Conservation (phyloP, 768 basidiomycete species). For the Amanita rimosa region DNA sequence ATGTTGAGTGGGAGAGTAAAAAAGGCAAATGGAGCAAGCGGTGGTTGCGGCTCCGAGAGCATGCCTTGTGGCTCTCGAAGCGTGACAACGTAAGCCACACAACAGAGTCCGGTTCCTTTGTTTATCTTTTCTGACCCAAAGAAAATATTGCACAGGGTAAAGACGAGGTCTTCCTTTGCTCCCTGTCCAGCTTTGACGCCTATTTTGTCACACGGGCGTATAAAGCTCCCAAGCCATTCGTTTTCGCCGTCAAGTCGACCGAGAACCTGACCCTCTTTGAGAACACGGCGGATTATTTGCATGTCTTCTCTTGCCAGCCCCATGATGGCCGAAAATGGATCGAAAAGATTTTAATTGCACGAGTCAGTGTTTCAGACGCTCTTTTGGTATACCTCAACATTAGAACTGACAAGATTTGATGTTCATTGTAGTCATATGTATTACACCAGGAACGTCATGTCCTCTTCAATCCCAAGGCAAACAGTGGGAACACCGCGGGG, state of each 20-base stretch:
- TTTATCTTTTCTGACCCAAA: background rate
- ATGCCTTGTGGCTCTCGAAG: slow-evolving; percentile 80
- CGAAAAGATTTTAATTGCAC: slow-evolving; percentile 69
- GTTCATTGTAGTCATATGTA: slow-evolving; percentile 58
- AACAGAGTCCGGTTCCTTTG: background rate
- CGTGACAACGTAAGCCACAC: slow-evolving; percentile 63
- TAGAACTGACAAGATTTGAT: slow-evolving; percentile 9
- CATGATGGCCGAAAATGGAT: slow-evolving; percentile 71
- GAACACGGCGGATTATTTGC: slow-evolving; percentile 78
- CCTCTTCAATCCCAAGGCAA: slow-evolving; percentile 35
- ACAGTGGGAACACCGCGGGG: slow-evolving; percentile 16
- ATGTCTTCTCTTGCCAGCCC: slow-evolving; percentile 71
- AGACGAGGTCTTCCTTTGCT: slow-evolving; percentile 75
- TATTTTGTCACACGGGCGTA: slow-evolving; percentile 68
- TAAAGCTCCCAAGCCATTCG: slow-evolving; percentile 76
- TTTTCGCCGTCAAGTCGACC: slow-evolving; percentile 82
- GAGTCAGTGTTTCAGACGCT: slow-evolving; percentile 38
- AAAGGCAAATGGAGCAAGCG: slow-evolving; percentile 94
- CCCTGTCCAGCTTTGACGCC: slow-evolving; percentile 81
- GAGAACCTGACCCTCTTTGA: slow-evolving; percentile 84
- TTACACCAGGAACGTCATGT: slow-evolving; percentile 72
- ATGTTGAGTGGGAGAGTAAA: slow-evolving; percentile 84
- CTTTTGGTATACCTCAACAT: background rate
- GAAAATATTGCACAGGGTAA: slow-evolving; percentile 50
- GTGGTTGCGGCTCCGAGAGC: slow-evolving; percentile 80